Conservation (phyloP, 2,329 filamentous ascomycete genomes). For the Colletotrichum sp. region DNA sequence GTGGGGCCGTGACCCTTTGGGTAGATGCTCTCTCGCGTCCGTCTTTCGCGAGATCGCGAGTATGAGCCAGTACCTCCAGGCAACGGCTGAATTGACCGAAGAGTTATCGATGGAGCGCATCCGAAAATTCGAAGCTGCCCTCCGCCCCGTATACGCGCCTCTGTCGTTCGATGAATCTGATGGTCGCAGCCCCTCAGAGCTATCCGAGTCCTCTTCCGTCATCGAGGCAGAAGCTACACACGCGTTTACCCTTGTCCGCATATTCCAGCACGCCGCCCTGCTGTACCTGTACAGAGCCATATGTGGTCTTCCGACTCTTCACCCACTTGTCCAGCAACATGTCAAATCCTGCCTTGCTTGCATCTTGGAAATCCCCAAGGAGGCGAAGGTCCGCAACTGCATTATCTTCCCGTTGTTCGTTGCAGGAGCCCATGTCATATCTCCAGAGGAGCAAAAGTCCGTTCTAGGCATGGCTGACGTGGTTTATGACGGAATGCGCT, state of each 20-base stretch:
- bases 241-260: conserved; percentile 37
- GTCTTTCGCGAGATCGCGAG: conserved; percentile 35
- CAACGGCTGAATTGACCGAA: conserved; percentile 10
- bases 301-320: conserved; percentile 40
- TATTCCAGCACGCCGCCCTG: conserved; percentile 47
- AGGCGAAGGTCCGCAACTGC: conserved; percentile 42
- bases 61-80: background rate
- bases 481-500: conserved; percentile 35
- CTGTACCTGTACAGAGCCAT: conserved; percentile 29
- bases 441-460: conserved; percentile 27
- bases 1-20: conserved; percentile 43
- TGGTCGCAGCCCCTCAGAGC: background rate
- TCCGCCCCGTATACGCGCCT: conserved; percentile 29
- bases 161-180: conserved; percentile 27
- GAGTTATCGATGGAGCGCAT: conserved; percentile 33
- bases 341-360: conserved; percentile 39
- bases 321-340: conserved; percentile 44
- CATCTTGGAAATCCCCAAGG: conserved; percentile 37
- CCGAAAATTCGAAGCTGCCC: conserved; percentile 29
- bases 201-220: background rate
- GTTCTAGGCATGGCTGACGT: conserved; percentile 24
- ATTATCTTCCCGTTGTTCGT: conserved; percentile 41
- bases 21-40: conserved; percentile 36
- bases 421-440: conserved; percentile 38
- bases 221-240: conserved; percentile 34